A percentile compares a stretch with the other conserved stretches of the same genome.
Conservation (phyloP, 202 grass and related monocot genomes). For the Eragrostis tef region DNA sequence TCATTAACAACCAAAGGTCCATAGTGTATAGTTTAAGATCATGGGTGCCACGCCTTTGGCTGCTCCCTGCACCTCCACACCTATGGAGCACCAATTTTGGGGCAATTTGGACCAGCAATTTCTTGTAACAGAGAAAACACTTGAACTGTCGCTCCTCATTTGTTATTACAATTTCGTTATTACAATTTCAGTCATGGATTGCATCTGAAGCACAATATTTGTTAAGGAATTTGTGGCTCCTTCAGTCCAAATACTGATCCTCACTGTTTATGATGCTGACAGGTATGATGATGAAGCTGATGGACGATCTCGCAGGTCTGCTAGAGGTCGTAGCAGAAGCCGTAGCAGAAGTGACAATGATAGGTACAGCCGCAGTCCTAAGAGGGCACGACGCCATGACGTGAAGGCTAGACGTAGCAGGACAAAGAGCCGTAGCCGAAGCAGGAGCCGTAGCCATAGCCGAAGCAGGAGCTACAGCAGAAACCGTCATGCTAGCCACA, state of each 20-base stretch:
- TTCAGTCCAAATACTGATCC: slow-evolving; percentile 1
- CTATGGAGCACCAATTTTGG: neutral
- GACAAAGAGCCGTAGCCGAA: slow-evolving; percentile 55
- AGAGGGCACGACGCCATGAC: slow-evolving; percentile 56
- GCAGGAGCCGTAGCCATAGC: slow-evolving; percentile 46
- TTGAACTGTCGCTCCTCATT: neutral
- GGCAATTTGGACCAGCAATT: neutral
- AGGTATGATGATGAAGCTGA: slow-evolving; percentile 56
- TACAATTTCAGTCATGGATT: slow-evolving; percentile 17
- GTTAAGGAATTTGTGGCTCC: neutral
- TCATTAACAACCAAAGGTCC: neutral
- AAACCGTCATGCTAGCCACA: slow-evolving; percentile 55
- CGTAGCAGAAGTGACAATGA: slow-evolving; percentile 65
- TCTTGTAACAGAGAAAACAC: neutral
- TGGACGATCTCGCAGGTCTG: slow-evolving; percentile 53
- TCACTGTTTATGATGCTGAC: slow-evolving; percentile 38
- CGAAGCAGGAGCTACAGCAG: slow-evolving; percentile 54
- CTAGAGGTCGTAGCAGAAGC: slow-evolving; percentile 62
- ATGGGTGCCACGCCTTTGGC: neutral
- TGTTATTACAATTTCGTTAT: slow-evolving; percentile 13
- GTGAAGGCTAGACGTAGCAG: slow-evolving; percentile 53
- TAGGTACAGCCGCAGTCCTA: slow-evolving; percentile 67
- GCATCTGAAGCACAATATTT: neutral
- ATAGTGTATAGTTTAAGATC: neutral
- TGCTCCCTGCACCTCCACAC: neutral